phyloP scores from a whole-genome alignment of 495 filamentous ascomycete species.

The Hypoxylon perforatum region DNA sequence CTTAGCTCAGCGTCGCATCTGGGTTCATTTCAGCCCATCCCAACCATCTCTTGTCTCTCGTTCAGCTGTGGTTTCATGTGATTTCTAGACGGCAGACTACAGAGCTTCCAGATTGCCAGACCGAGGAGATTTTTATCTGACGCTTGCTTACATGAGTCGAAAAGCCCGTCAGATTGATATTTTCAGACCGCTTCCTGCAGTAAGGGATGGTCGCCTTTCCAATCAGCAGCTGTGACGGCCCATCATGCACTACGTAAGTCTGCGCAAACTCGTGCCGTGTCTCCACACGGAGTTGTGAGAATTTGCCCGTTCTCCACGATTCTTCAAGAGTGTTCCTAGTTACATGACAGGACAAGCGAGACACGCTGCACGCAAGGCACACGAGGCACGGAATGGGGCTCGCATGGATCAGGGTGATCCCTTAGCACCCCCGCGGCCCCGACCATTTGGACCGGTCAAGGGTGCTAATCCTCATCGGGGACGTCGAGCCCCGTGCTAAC shows the following conservation, averaged over 20 bases:
- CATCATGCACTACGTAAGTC: background rate
- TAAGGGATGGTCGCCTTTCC: background rate
- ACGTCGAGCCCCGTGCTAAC: conserved; percentile 10
- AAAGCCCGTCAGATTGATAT: conserved; percentile 3
- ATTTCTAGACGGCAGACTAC: background rate
- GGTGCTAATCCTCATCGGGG: conserved; percentile 4
- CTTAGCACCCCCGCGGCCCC: background rate
- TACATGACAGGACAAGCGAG: no score
- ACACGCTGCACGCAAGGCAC: no score
- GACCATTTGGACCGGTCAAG: conserved; percentile 15
- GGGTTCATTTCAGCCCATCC: no score
- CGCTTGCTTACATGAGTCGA: conserved; percentile 22
- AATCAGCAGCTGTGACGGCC: conserved; percentile 12
- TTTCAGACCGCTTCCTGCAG: conserved; percentile 15
- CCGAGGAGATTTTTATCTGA: background rate
- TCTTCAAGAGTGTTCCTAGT: no score
- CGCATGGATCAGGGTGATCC: conserved; percentile 1
- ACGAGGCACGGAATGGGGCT: background rate
- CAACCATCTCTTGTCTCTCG: background rate
- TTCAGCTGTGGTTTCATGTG: background rate
- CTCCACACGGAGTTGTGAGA: no score
- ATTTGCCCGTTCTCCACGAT: no score
- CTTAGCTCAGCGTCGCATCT: conserved; percentile 24
- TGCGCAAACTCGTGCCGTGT: background rate
- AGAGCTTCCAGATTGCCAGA: background rate